Evolutionary conservation across 345 rosid species (phyloP), one percentile per base, ranked within the genome.

Genomic region (Cochlearia excelsa): DNA sequence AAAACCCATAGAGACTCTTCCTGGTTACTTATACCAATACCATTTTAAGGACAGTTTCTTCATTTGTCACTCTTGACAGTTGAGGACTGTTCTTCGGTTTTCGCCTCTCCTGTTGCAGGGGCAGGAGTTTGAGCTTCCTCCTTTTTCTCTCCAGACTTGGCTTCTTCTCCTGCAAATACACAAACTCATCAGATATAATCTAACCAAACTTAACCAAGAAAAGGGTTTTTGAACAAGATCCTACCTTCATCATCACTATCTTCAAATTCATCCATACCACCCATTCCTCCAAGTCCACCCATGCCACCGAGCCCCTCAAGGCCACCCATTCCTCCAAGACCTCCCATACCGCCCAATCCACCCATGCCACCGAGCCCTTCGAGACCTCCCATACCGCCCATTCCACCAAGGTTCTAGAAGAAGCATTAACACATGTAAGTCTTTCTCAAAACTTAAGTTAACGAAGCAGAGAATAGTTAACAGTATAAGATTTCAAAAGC

Each of bases 171-270:
- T 72, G 58, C 44, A 57, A 4, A 39, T 37, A 40, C 63, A 54
- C 6, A 31, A 31, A 49, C 53, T 31, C 27, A 54, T 40, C 10
- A 26, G n/a, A 38, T 9, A 10, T 53, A 27, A 61, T 29, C 49
- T 16, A 11, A 40, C 6, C 9, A 37, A 34, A 34, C 4, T 0
- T 38, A n/a, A 30, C 5, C 23, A 16, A 16, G 23, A 16, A 16
- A 16, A 16, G 23, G 23, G 23, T 26, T 44, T 46, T 31, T 3
- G 27, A 46, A 30, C 37, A 66, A 26, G 16, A 37, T 34, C 28
- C 70, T 66, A 90, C 97, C 95, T 79, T 90, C 97, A 61, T 84
- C 94, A 72, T 90, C 97, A 73, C 91, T 87, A 66, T 80, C 97
- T 0, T 83, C 97, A 47, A 81, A 80, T n/a, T 80, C 95, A 31